Evolutionary conservation across 2,329 filamentous ascomycete genomes (phyloP).

Genomic region (Geosmithia morbida): DNA sequence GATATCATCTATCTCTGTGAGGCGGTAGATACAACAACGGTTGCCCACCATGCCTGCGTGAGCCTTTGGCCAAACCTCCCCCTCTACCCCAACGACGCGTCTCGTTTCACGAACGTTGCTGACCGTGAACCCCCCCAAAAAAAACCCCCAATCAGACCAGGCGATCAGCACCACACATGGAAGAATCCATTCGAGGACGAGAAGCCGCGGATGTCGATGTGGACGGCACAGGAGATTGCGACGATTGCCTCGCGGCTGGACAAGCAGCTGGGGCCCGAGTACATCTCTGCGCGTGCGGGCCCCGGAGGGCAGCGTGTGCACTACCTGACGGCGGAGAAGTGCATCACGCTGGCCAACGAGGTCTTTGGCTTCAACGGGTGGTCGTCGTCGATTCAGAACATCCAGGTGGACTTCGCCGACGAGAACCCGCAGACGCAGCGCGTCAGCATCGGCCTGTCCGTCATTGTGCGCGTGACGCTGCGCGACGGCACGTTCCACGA

Average conservation of each 20-base stretch:
- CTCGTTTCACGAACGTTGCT: no score
- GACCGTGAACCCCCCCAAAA: not conserved
- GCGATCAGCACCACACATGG: constrained; percentile 45
- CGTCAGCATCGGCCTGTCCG: constrained; percentile 74
- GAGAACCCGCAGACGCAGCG: constrained; percentile 66
- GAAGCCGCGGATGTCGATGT: constrained; percentile 56
- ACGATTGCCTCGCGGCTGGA: constrained; percentile 77
- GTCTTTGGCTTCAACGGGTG: constrained; percentile 96
- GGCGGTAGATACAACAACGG: not conserved
- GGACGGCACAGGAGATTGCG: constrained; percentile 81
- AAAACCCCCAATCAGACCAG: constrained; percentile 33
- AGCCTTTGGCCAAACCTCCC: constrained; percentile 8
- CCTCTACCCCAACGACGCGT: not conserved
- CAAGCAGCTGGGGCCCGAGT: constrained; percentile 90
- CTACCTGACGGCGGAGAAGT: constrained; percentile 93
- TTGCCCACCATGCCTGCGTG: constrained; percentile 28
- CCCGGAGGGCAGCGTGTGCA: constrained; percentile 77
- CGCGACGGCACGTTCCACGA: constrained; percentile 95
- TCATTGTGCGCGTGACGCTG: constrained; percentile 80
- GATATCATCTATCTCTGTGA: not conserved
- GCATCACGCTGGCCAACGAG: constrained; percentile 87
- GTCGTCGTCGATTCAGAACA: constrained; percentile 90
- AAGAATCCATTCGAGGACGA: constrained; percentile 72
- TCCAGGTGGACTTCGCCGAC: constrained; percentile 91
- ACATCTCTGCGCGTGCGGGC: constrained; percentile 75